These are phyloP conservation scores for Tetrahymena borealis DNA, from an alignment of 73 alveolate genomes.

Conservation along the genomic window DNA sequence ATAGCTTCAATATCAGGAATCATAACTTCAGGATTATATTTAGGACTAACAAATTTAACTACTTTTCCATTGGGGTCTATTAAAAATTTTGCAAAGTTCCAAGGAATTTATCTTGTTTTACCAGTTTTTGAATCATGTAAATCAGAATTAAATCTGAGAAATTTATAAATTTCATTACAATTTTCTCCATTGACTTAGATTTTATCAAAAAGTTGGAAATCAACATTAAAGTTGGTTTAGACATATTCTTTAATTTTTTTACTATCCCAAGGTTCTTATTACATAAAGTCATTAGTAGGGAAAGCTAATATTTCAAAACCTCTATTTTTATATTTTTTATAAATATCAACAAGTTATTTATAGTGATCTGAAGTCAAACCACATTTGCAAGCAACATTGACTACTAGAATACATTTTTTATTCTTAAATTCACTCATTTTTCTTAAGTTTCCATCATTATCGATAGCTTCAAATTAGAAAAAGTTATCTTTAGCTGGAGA, in stretches of 20 bases:
- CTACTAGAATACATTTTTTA: constrained; percentile 10
- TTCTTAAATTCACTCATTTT: neutral
- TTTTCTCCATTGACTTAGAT: constrained; percentile 62
- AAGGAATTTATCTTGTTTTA: constrained; percentile 64
- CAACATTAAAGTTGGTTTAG: neutral
- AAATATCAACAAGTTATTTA: constrained; percentile 5
- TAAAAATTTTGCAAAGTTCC: constrained; percentile 74
- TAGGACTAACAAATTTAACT: constrained; percentile 47
- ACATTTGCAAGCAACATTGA: constrained; percentile 26
- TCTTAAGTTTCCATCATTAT: neutral
- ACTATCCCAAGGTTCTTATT: constrained; percentile 15
- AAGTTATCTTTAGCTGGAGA: neutral
- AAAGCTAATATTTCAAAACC: constrained; percentile 32
- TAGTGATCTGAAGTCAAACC: constrained; percentile 8
- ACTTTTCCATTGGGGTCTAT: constrained; percentile 54
- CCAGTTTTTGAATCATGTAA: constrained; percentile 25
- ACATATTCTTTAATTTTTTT: constrained; percentile 28
- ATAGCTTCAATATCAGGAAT: constrained; percentile 34
- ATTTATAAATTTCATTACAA: constrained; percentile 57
- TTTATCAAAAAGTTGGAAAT: constrained; percentile 24
- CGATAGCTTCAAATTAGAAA: neutral
- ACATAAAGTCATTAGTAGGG: constrained; percentile 12
- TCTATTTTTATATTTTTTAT: constrained; percentile 4
- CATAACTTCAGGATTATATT: constrained; percentile 29
- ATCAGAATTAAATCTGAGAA: constrained; percentile 47